Evolutionary conservation across 371 early-diverging fungal genomes (phyloP).

Genomic region (Apophysomyces sp.): DNA sequence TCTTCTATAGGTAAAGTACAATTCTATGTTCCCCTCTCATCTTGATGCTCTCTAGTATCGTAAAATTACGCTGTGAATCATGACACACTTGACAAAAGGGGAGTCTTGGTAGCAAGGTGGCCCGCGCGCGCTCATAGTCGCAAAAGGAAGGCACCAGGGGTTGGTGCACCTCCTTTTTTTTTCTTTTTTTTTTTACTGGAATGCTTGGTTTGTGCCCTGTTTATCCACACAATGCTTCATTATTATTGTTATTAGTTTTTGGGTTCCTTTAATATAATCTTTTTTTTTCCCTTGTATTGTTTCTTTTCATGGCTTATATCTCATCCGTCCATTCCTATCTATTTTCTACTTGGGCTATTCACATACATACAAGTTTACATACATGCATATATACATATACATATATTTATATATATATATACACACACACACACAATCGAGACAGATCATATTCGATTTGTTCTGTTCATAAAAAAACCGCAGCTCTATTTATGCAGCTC

Average conservation of each 20-base stretch:
- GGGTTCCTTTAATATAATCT: not conserved
- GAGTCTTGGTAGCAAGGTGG: too few relatives aligned
- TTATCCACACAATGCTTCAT: not conserved
- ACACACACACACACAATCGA: too few relatives aligned
- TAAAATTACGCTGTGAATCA: too few relatives aligned
- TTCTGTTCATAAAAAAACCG: conserved; percentile 1
- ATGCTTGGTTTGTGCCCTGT: not conserved
- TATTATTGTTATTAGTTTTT: not conserved
- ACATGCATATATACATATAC: too few relatives aligned
- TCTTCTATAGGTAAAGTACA: too few relatives aligned
- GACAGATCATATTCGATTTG: not conserved
- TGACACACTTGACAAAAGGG: too few relatives aligned
- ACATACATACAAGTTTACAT: too few relatives aligned
- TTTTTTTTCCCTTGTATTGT: not conserved
- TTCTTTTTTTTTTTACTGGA: not conserved
- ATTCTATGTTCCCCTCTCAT: too few relatives aligned
- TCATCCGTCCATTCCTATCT: too few relatives aligned
- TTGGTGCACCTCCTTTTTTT: not conserved
- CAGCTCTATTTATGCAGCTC: conserved; percentile 4
- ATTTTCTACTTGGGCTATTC: too few relatives aligned
- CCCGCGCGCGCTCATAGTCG: not conserved
- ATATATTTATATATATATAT: too few relatives aligned
- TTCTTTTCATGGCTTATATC: not conserved
- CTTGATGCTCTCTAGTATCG: too few relatives aligned
- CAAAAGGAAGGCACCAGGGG: not conserved